These are phyloP conservation scores for Solanum aculeatissimum DNA, from an alignment of 305 asterid species.

Conservation along the genomic window DNA sequence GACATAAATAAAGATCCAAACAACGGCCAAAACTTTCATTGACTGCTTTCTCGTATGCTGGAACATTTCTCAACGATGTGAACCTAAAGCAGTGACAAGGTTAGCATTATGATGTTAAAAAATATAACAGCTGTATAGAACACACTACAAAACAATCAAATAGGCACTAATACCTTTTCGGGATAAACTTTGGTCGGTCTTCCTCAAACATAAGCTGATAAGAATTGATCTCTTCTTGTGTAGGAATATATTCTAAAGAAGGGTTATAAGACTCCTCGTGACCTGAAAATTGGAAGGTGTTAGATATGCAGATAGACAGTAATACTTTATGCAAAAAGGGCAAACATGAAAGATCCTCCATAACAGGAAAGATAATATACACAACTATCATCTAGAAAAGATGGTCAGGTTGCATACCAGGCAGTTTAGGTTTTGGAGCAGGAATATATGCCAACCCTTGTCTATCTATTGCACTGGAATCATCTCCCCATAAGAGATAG, in stretches of 20 bases:
- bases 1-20: slow-evolving; percentile 90
- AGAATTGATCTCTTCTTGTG: slow-evolving; percentile 84
- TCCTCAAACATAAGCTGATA: slow-evolving; percentile 93
- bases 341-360: neutral
- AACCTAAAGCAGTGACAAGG: slow-evolving; percentile 31
- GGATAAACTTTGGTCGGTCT: slow-evolving; percentile 87
- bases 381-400: neutral
- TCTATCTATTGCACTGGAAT: slow-evolving; percentile 57
- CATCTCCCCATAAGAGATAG: slow-evolving; percentile 76
- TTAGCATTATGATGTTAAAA: neutral
- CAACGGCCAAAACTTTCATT: slow-evolving; percentile 80
- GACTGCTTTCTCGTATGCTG: slow-evolving; percentile 81
- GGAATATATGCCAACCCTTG: slow-evolving; percentile 86
- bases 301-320: slow-evolving; percentile 1
- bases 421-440: slow-evolving; percentile 82
- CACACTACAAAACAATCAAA: neutral
- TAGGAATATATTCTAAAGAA: slow-evolving; percentile 79
- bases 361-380: neutral
- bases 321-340: neutral
- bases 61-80: slow-evolving; percentile 69
- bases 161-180: slow-evolving; percentile 45
- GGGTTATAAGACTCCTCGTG: slow-evolving; percentile 97
- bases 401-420: slow-evolving; percentile 33
- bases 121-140: neutral
- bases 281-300: slow-evolving; percentile 38